phyloP scores from a whole-genome alignment of 2,329 filamentous ascomycete genomes.

The Aspergillus aculeatus region DNA sequence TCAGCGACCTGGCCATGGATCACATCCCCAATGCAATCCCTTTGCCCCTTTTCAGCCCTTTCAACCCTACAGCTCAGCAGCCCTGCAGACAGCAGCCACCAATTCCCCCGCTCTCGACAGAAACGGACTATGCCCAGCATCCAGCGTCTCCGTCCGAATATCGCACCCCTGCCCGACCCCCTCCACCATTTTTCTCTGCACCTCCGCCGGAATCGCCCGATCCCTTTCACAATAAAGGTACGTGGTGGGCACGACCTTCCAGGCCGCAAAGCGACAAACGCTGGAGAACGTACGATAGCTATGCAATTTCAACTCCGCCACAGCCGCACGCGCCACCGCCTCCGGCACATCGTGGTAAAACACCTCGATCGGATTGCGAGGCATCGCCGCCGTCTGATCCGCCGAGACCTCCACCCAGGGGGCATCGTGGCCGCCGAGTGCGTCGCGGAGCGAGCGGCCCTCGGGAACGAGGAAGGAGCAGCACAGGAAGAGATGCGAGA shows the following conservation, averaged over 20 bases:
- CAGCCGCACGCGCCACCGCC: background rate
- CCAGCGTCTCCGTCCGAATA: constrained; percentile 3
- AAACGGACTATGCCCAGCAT: constrained; percentile 10
- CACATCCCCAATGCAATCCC: too few relatives aligned
- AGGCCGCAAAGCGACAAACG: background rate
- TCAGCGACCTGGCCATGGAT: too few relatives aligned
- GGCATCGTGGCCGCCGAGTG: background rate
- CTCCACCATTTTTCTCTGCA: constrained; percentile 10
- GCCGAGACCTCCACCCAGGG: constrained; percentile 2
- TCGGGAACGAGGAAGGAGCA: constrained; percentile 2
- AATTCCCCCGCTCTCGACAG: background rate
- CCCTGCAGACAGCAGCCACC: background rate
- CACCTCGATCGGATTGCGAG: background rate
- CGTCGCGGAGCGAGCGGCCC: background rate
- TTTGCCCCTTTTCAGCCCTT: too few relatives aligned
- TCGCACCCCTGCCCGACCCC: background rate
- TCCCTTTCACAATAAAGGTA: constrained; percentile 9
- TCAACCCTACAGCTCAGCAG: background rate
- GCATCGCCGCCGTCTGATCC: background rate
- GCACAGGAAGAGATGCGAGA: background rate
- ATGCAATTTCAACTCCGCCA: background rate
- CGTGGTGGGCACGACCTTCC: constrained; percentile 7
- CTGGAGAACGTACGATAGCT: background rate
- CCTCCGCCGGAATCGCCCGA: background rate
- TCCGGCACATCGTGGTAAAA: constrained; percentile 9